Evolutionary conservation across 169 alveolate species (phyloP), one percentile per base, ranked within the genome.

Genomic region (Miamiensis avidus): DNA sequence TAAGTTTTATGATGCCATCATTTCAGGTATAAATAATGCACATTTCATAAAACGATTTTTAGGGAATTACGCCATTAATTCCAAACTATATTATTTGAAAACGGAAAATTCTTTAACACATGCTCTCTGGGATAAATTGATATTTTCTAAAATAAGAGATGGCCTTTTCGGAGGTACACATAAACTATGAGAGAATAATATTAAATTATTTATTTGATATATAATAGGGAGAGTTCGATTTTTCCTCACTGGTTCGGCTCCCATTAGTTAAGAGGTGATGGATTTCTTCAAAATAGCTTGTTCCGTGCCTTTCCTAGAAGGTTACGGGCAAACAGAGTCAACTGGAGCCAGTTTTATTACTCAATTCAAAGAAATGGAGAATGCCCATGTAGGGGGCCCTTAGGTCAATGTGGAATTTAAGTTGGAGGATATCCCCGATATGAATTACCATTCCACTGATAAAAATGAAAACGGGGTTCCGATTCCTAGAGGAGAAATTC

Each of bases 161-260:
- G 92, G 93, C 65, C 77, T 96, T 33, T 74, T 94, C 29, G 97
- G 97, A 49, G 97, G 97, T 49, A 49, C n/a, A n/a, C n/a, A n/a
- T n/a, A n/a, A n/a, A n/a, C n/a, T n/a, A n/a, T n/a, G n/a, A n/a
- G n/a, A n/a, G n/a, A n/a, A n/a, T n/a, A n/a, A n/a, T n/a, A n/a
- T n/a, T n/a, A n/a, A n/a, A n/a, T n/a, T n/a, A n/a, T n/a, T n/a
- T n/a, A n/a, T n/a, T n/a, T n/a, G n/a, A n/a, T n/a, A 69, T 34
- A 49, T 94, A 27, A 96, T 96, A 49, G 97, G 97, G 0, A 83
- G 93, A 82, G 82, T 91, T 31, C 90, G 95, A 81, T 82, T 81
- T 33, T 90, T 94, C 91, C n/a, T 91, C 11, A 89, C 94, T 32
- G 96, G 95, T 20, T 91, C 96, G 28, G 97, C 97, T 0, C 97